Evolutionary conservation across 2,329 filamentous ascomycete genomes (phyloP).

Genomic region (Fonsecaea erecta): DNA sequence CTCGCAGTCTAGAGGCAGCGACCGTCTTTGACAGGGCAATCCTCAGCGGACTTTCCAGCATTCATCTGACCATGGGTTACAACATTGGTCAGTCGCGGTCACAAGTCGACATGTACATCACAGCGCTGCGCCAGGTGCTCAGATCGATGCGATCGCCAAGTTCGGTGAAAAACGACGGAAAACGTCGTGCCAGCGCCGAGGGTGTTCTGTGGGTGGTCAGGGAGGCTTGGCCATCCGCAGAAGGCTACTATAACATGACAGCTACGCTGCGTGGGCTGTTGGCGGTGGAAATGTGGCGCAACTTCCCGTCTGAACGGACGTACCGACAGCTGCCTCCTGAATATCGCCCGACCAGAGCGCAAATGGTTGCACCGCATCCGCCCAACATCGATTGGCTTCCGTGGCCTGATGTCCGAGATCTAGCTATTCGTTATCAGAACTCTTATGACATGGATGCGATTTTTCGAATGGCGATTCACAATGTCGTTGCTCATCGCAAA

Average conservation of each 20-base stretch:
- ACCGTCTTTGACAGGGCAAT: too few relatives aligned
- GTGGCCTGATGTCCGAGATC: slow-evolving; percentile 24
- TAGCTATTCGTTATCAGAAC: slow-evolving; percentile 18
- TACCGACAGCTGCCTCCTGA: slow-evolving; percentile 16
- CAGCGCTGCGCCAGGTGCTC: neutral
- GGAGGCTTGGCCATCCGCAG: slow-evolving; percentile 20
- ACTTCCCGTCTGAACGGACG: slow-evolving; percentile 18
- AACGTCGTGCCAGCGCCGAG: neutral
- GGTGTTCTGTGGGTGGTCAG: slow-evolving; percentile 22
- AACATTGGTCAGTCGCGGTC: neutral
- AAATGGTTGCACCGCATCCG: slow-evolving; percentile 19
- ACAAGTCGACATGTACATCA: neutral
- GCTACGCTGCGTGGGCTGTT: neutral
- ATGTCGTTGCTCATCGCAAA: slow-evolving; percentile 17
- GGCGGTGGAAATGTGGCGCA: slow-evolving; percentile 19
- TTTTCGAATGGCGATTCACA: slow-evolving; percentile 11
- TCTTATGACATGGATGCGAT: slow-evolving; percentile 17
- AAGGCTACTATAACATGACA: slow-evolving; percentile 17
- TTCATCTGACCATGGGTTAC: neutral
- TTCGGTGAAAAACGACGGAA: too few relatives aligned
- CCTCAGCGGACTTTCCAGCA: too few relatives aligned
- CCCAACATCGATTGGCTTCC: slow-evolving; percentile 29
- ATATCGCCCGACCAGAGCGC: slow-evolving; percentile 20
- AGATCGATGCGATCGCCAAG: too few relatives aligned
- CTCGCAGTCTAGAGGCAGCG: too few relatives aligned